These are phyloP conservation scores for Cutaneotrichosporon arboriforme DNA, from an alignment of 1,284 basidiomycete genomes.

Conservation along the genomic window DNA sequence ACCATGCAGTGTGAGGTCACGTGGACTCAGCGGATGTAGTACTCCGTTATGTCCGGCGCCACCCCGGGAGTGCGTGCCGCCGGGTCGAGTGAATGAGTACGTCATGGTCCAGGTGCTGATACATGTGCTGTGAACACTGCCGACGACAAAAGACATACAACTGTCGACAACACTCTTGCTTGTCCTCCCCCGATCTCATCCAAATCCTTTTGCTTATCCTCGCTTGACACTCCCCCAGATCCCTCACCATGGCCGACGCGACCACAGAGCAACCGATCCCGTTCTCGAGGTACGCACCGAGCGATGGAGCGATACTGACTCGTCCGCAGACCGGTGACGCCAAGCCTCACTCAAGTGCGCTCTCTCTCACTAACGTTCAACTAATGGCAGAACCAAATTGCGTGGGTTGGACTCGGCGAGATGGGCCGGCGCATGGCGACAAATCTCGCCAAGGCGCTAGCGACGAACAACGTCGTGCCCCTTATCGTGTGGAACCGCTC, in stretches of 20 bases:
- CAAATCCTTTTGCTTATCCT: not conserved
- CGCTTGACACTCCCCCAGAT: not conserved
- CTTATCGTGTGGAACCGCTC: constrained; percentile 47
- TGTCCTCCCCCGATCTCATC: too few species aligned
- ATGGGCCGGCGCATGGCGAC: constrained; percentile 47
- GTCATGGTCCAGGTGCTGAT: too few species aligned
- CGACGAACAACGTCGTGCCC: constrained; percentile 29
- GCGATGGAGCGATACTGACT: not conserved
- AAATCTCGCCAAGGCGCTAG: constrained; percentile 40
- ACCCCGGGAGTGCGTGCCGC: too few species aligned
- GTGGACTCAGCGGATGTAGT: not conserved
- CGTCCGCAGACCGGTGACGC: constrained; percentile 37
- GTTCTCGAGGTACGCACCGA: constrained; percentile 39
- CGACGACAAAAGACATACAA: too few species aligned
- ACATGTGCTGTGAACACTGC: too few species aligned
- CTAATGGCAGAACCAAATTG: constrained; percentile 27
- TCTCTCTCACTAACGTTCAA: not conserved
- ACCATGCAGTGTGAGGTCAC: not conserved
- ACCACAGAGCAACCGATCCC: constrained; percentile 29
- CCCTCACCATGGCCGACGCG: constrained; percentile 2
- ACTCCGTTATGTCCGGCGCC: too few species aligned
- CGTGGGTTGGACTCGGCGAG: constrained; percentile 47
- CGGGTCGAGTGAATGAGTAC: too few species aligned
- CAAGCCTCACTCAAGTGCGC: constrained; percentile 10
- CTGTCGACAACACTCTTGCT: too few species aligned